Evolutionary conservation across 495 filamentous ascomycete species (phyloP).

Genomic region (Parathielavia appendiculata): DNA sequence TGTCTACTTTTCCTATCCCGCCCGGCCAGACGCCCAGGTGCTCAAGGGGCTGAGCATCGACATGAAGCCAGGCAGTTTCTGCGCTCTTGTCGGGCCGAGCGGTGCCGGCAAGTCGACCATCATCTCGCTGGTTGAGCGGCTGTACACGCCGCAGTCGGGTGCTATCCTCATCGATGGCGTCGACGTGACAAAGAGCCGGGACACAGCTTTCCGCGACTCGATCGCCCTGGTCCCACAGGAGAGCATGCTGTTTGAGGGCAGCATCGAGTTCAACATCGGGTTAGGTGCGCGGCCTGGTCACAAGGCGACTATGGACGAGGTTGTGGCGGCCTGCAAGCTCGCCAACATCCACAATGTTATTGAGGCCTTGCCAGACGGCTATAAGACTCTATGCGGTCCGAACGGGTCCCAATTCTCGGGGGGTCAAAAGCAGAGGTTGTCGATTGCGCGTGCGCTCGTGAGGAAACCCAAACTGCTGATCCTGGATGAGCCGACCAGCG

Average conservation of each 20-base stretch:
- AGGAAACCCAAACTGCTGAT: slow-evolving; percentile 77
- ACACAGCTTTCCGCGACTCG: slow-evolving; percentile 46
- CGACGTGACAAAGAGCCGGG: slow-evolving; percentile 41
- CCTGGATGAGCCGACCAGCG: slow-evolving; percentile 79
- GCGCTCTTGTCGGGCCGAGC: slow-evolving; percentile 62
- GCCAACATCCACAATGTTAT: slow-evolving; percentile 59
- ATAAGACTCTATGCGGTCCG: slow-evolving; percentile 55
- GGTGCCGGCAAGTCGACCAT: slow-evolving; percentile 73
- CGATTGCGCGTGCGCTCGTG: slow-evolving; percentile 73
- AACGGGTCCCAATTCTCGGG: slow-evolving; percentile 47
- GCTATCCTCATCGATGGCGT: slow-evolving; percentile 49
- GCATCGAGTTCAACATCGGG: slow-evolving; percentile 52
- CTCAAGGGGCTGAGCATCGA: slow-evolving; percentile 47
- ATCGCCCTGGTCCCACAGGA: slow-evolving; percentile 62
- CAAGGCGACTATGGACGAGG: slow-evolving; percentile 44
- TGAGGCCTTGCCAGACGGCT: slow-evolving; percentile 52
- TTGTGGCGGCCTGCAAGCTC: slow-evolving; percentile 52
- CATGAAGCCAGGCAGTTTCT: slow-evolving; percentile 59
- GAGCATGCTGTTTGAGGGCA: slow-evolving; percentile 47
- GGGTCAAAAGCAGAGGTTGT: slow-evolving; percentile 62
- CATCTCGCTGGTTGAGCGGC: slow-evolving; percentile 57
- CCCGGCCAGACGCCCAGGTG: slow-evolving; percentile 47
- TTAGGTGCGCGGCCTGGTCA: slow-evolving; percentile 44
- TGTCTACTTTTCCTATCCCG: slow-evolving; percentile 56
- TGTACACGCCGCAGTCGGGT: slow-evolving; percentile 56